Conservation (phyloP, 352 stramenopile genomes). For the Paralagenidium karlingii region DNA sequence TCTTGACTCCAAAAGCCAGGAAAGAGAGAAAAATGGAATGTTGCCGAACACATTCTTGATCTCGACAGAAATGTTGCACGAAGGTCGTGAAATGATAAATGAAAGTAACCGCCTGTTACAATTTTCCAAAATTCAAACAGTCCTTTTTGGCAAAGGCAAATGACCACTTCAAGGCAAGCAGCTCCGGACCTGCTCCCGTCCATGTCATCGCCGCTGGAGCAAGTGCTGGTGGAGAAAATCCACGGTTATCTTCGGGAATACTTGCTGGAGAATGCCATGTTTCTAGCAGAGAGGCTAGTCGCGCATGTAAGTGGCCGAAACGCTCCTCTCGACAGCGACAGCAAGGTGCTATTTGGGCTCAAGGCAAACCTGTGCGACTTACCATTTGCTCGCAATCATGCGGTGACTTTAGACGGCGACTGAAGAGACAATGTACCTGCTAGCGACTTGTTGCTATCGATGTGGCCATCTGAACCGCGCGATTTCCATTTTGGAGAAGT, state of each 20-base stretch:
- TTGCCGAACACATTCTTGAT: too few relatives aligned
- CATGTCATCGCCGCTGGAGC: neutral
- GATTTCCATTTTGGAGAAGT: slow-evolving; percentile 35
- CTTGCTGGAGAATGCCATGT: slow-evolving; percentile 54
- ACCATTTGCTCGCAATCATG: too few relatives aligned
- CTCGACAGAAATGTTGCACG: slow-evolving; percentile 2
- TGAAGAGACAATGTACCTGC: slow-evolving; percentile 35
- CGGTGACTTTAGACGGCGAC: slow-evolving; percentile 20
- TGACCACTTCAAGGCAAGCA: neutral
- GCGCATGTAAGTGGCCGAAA: slow-evolving; percentile 35
- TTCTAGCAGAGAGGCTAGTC: slow-evolving; percentile 72
- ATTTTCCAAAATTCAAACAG: too few relatives aligned
- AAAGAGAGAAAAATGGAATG: too few relatives aligned
- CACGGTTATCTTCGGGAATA: slow-evolving; percentile 13
- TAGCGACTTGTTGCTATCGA: slow-evolving; percentile 58
- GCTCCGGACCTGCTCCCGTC: slow-evolving; percentile 6
- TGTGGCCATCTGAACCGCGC: slow-evolving; percentile 34
- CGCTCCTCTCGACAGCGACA: slow-evolving; percentile 1
- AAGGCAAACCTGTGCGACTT: slow-evolving; percentile 9
- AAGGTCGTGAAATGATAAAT: slow-evolving; percentile 12
- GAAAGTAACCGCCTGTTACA: too few relatives aligned
- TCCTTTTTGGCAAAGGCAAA: slow-evolving; percentile 1
- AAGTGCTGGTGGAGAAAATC: neutral
- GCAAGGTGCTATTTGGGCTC: neutral
- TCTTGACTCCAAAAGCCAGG: too few relatives aligned